phyloP scores from a whole-genome alignment of 1,139 yeast species.

The Kodamaea plutei region DNA sequence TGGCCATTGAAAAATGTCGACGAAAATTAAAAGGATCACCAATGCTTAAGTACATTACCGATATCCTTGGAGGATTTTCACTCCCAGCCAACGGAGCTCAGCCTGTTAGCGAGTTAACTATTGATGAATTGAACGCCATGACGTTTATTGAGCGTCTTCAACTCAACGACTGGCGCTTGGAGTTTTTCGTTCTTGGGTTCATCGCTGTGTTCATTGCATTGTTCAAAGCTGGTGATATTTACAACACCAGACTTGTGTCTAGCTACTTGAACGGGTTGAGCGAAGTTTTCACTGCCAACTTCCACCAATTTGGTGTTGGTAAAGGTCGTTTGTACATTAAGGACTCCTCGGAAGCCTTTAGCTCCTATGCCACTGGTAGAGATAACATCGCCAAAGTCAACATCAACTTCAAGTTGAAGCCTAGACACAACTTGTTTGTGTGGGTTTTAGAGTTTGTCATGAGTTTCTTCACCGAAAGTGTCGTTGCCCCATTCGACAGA shows the following conservation, averaged over 20 bases:
- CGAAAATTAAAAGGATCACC: too few species aligned
- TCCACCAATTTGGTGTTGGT: slow-evolving; percentile 76
- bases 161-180: slow-evolving; percentile 73
- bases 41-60: slow-evolving; percentile 1
- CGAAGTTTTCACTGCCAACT: slow-evolving; percentile 56
- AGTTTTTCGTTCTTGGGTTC: slow-evolving; percentile 51
- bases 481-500: slow-evolving; percentile 55
- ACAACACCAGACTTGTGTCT: slow-evolving; percentile 55
- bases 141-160: slow-evolving; percentile 47
- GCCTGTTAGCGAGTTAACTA: slow-evolving; percentile 36
- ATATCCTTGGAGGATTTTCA: slow-evolving; percentile 5
- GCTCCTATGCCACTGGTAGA: slow-evolving; percentile 89
- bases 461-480: slow-evolving; percentile 49
- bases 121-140: slow-evolving; percentile 51
- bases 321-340: slow-evolving; percentile 47
- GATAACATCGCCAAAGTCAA: slow-evolving; percentile 62
- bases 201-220: slow-evolving; percentile 42
- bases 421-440: slow-evolving; percentile 78
- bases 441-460: slow-evolving; percentile 54
- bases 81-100: slow-evolving; percentile 5
- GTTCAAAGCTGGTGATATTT: slow-evolving; percentile 54
- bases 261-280: slow-evolving; percentile 43
- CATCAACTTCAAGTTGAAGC: slow-evolving; percentile 59
- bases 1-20: too few species aligned
- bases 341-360: slow-evolving; percentile 67